Evolutionary conservation across 208 protist species (phyloP).

Genomic region (Willaertia magna): DNA sequence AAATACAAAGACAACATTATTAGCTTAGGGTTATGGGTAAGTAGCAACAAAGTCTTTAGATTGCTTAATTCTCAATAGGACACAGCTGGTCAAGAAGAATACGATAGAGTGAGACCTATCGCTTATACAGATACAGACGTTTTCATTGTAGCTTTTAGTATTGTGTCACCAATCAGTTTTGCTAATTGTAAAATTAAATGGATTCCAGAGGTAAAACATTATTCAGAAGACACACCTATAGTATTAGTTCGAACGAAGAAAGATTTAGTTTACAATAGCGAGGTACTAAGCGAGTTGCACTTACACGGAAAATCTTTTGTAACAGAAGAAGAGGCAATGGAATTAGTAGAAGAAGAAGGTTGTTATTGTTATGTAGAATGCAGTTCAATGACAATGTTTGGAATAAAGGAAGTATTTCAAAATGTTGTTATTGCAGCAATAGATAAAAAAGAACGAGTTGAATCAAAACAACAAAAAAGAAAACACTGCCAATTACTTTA

Average conservation of each 20-base stretch:
- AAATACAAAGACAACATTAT: conserved; percentile 47
- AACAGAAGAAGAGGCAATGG: conserved; percentile 35
- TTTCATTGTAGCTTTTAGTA: not conserved
- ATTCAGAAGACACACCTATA: not conserved
- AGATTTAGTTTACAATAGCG: too few relatives aligned
- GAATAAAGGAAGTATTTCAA: conserved; percentile 63
- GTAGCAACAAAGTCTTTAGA: too few relatives aligned
- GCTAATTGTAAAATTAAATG: not conserved
- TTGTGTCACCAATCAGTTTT: not conserved
- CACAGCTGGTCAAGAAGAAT: not conserved
- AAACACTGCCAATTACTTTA: too few relatives aligned
- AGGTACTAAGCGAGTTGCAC: conserved; percentile 35
- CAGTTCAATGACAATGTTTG: conserved; percentile 64
- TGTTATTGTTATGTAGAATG: conserved; percentile 70
- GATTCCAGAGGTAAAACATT: not conserved
- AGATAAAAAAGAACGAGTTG: too few relatives aligned
- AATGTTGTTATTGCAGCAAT: too few relatives aligned
- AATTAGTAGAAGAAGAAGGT: conserved; percentile 48
- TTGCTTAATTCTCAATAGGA: not conserved
- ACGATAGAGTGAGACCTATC: not conserved
- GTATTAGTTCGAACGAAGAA: not conserved
- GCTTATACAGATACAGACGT: not conserved
- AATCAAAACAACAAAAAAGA: too few relatives aligned
- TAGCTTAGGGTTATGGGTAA: too few relatives aligned
- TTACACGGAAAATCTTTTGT: conserved; percentile 29